These are phyloP conservation scores for Betula pendula DNA, from an alignment of 306 rosid species.

Conservation along the genomic window DNA sequence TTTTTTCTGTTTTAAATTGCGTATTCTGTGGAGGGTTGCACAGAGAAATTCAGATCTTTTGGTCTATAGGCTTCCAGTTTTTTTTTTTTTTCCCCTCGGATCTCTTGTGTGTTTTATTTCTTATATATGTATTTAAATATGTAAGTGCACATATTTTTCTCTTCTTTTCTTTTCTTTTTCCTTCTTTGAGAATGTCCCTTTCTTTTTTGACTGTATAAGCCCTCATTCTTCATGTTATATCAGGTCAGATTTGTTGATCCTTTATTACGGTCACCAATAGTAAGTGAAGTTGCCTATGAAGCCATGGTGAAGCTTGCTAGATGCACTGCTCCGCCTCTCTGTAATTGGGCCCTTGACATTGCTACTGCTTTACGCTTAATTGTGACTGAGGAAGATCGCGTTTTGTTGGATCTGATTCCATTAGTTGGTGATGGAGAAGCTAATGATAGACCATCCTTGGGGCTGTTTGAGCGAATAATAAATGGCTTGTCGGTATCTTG, in stretches of 20 bases:
- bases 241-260: constrained; percentile 94
- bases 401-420: constrained; percentile 63
- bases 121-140: too few species aligned
- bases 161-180: too few species aligned
- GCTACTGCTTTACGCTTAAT: constrained; percentile 84
- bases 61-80: background rate
- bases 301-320: constrained; percentile 79
- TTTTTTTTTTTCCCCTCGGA: background rate
- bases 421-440: constrained; percentile 54
- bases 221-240: constrained; percentile 28
- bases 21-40: background rate
- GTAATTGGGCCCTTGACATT: constrained; percentile 91
- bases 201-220: constrained; percentile 2
- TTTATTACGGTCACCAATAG: constrained; percentile 76
- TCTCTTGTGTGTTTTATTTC: background rate
- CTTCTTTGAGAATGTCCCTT: too few species aligned
- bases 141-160: too few species aligned
- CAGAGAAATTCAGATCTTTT: background rate
- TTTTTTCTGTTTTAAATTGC: background rate
- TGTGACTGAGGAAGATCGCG: constrained; percentile 66
- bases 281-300: constrained; percentile 84
- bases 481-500: constrained; percentile 80
- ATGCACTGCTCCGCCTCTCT: constrained; percentile 84
- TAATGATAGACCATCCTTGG: constrained; percentile 43
- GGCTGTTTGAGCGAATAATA: constrained; percentile 77